Evolutionary conservation across 2,329 filamentous ascomycete genomes (phyloP), one percentile per base, ranked within the genome.

Genomic region (Fusarium heterosporum): DNA sequence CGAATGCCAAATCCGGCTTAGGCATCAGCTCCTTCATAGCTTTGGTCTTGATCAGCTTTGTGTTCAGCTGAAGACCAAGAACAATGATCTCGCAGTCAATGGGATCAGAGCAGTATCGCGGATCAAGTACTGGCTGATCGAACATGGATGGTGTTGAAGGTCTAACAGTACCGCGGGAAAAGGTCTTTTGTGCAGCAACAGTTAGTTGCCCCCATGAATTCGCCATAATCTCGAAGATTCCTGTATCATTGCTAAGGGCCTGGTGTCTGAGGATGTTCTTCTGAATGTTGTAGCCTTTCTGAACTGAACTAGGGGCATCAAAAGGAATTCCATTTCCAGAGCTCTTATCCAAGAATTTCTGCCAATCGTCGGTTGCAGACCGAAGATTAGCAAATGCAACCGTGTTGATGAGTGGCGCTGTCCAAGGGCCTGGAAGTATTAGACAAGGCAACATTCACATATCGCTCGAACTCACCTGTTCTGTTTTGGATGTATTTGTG

Each of bases 171-270:
- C 61, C 61, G 2, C 51, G 47, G 13, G 63, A 65, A 28, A 65
- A 66, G 25, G 61, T 61, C 42, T 57, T 66, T 61, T 61, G 49
- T 29, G 61, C 56, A 17, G 63, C 50, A 6, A 66, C 51, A 16
- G 55, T 47, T 22, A 66, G 58, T 22, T 56, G 50, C 1, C 56
- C 63, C 63, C 40, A 42, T 13, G 56, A 61, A 14, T 41, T 48
- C 16, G 61, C 56, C 56, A 66, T 47, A 10, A 34, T 55, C 38
- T 66, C 63, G 34, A 66, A 57, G 25, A 61, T 48, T 4, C 63
- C 61, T 4, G 43, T 56, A 11, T 66, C 61, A 11, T 46, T 46
- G 5, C 30, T 46, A 22, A 65, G 28, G 6, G 54, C 19, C 22
- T 65, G 56, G 17, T 14, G 32, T n/a, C 14, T 22, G 11, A 61